These are phyloP conservation scores for Eremochloa ophiuroides DNA, from an alignment of 176 grass and related monocot species.

Conservation along the genomic window DNA sequence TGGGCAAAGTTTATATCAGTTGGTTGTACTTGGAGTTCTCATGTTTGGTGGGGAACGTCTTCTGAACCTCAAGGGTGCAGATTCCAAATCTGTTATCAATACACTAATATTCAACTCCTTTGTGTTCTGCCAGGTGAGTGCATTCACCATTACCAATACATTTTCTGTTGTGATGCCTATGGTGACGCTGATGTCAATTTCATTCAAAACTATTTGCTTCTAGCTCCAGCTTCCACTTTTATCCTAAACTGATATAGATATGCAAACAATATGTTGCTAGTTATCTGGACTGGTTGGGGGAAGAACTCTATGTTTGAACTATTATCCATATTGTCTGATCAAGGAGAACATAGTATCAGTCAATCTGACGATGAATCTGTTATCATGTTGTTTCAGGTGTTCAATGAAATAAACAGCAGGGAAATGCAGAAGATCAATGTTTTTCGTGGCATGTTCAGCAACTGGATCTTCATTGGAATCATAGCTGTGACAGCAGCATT, in stretches of 20 bases:
- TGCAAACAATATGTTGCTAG: not conserved
- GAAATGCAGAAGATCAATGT: constrained; percentile 97
- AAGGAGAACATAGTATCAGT: not conserved
- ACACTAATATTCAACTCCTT: constrained; percentile 97
- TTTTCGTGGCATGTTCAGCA: constrained; percentile 63
- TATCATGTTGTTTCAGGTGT: constrained; percentile 44
- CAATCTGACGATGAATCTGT: not conserved
- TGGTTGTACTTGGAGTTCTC: constrained; percentile 66
- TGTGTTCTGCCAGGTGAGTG: constrained; percentile 93
- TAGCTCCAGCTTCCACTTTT: not conserved
- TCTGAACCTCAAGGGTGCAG: constrained; percentile 55
- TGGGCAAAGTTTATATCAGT: constrained; percentile 85
- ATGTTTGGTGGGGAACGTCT: constrained; percentile 64
- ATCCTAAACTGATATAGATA: not conserved
- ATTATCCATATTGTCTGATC: not conserved
- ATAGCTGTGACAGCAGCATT: constrained; percentile 58
- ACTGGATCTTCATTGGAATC: constrained; percentile 65
- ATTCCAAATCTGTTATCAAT: constrained; percentile 65
- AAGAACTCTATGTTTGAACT: not conserved
- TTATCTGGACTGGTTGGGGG: not conserved
- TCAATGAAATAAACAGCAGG: constrained; percentile 97
- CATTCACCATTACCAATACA: not conserved
- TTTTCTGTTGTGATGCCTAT: not conserved
- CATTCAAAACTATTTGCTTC: not conserved
- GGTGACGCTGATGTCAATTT: not conserved